Percentiles rank a stretch among this genome's conserved stretches.
Conservation (phyloP, 2,329 filamentous ascomycete genomes). For the Cladosporium sp. region DNA sequence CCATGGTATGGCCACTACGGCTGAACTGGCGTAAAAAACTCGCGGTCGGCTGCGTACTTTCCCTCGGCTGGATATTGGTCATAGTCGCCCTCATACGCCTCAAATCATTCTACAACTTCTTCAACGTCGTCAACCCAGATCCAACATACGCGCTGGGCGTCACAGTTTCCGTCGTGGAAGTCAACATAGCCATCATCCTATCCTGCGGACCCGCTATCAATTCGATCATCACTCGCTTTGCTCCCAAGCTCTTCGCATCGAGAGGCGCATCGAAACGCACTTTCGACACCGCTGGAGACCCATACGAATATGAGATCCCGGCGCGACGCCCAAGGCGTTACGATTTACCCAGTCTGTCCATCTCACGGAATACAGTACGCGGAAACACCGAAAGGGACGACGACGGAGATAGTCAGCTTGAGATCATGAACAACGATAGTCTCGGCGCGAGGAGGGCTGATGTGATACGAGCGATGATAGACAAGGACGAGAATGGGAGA, state of each 20-base stretch:
- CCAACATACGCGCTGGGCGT: conserved; percentile 39
- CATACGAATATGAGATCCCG: conserved; percentile 10
- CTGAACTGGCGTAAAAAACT: conserved; percentile 43
- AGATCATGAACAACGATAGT: conserved; percentile 2
- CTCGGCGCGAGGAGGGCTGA: background rate
- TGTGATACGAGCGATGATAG: background rate
- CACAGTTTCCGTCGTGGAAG: conserved; percentile 41
- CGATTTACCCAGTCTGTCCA: background rate
- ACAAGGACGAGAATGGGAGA: background rate
- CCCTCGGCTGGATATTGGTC: conserved; percentile 32
- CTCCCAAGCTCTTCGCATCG: conserved; percentile 33
- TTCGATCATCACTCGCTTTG: conserved; percentile 43
- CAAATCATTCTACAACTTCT: conserved; percentile 41
- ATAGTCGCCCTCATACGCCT: conserved; percentile 38
- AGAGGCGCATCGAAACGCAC: background rate
- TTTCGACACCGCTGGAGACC: background rate
- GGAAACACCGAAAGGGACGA: background rate
- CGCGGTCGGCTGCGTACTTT: conserved; percentile 36
- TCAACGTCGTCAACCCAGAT: conserved; percentile 35
- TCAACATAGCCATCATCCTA: conserved; percentile 52
- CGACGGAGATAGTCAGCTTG: background rate
- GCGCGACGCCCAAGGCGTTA: background rate
- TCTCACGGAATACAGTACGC: background rate
- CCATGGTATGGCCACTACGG: conserved; percentile 46
- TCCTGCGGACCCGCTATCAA: conserved; percentile 56